Percentiles rank a stretch among this genome's conserved stretches.
These are phyloP conservation scores for Nemania sp. DNA, from an alignment of 2,329 filamentous ascomycete genomes.

Conservation along the genomic window DNA sequence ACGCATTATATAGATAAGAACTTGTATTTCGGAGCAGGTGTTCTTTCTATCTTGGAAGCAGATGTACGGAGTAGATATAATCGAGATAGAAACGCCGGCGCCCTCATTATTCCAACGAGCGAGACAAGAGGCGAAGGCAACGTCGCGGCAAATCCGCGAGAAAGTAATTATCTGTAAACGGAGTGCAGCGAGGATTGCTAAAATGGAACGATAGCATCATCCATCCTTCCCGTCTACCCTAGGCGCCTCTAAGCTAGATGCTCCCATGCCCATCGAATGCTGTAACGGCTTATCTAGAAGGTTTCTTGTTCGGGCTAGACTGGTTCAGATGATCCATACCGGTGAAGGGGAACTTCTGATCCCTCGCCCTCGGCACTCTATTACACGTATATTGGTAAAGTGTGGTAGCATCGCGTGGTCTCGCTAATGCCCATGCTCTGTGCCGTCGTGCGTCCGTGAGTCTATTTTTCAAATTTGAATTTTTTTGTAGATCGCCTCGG, in stretches of 20 bases:
- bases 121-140: not conserved
- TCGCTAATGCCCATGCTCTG: conserved; percentile 17
- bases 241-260: no score
- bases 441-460: conserved; percentile 1
- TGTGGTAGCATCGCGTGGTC: conserved; percentile 14
- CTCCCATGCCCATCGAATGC: conserved; percentile 7
- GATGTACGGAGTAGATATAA: no score
- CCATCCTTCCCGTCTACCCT: not conserved
- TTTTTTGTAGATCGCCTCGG: not conserved
- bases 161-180: no score
- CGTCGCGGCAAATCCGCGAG: no score
- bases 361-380: not conserved
- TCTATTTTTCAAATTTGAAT: not conserved
- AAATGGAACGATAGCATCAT: conserved; percentile 4
- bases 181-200: conserved; percentile 3
- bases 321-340: conserved; percentile 18
- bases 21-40: no score
- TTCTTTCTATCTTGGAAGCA: no score
- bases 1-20: no score
- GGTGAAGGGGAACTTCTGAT: conserved; percentile 14
- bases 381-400: not conserved
- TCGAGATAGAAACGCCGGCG: no score
- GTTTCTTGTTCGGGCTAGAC: conserved; percentile 27
- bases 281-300: conserved; percentile 28
- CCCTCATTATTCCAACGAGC: not conserved